phyloP scores from a whole-genome alignment of 2,329 filamentous ascomycete species.

The Ceratocystis cacaofunesta region DNA sequence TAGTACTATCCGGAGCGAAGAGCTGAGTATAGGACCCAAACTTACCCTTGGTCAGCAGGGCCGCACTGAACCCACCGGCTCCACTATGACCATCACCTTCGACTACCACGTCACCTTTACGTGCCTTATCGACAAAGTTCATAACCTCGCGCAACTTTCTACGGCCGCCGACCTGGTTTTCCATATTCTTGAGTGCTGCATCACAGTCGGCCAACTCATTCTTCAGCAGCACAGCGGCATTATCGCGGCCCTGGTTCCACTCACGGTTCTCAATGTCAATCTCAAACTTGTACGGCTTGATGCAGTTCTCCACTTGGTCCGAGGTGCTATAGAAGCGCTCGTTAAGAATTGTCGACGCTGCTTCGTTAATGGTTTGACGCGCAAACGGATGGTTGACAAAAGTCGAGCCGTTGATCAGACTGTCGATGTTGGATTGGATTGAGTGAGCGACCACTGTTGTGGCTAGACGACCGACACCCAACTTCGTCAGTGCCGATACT shows the following conservation, averaged over 20 bases:
- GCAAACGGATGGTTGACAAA: constrained; percentile 87
- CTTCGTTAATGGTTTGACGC: constrained; percentile 80
- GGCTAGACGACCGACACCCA: constrained; percentile 82
- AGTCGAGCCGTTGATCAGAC: constrained; percentile 62
- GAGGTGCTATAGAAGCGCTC: constrained; percentile 94
- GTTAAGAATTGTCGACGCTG: constrained; percentile 76
- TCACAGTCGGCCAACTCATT: constrained; percentile 78
- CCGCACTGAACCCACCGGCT: constrained; percentile 83
- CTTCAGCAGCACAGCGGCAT: constrained; percentile 67
- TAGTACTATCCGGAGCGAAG: constrained; percentile 19
- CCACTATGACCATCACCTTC: constrained; percentile 74
- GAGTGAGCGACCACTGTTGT: constrained; percentile 80
- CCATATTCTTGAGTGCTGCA: constrained; percentile 57
- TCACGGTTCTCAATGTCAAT: constrained; percentile 88
- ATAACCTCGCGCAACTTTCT: constrained; percentile 83
- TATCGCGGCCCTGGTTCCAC: constrained; percentile 74
- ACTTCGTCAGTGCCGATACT: constrained; percentile 75
- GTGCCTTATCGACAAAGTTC: constrained; percentile 75
- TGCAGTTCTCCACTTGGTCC: constrained; percentile 96
- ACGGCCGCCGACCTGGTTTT: constrained; percentile 62
- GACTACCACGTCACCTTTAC: constrained; percentile 69
- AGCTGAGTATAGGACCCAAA: constrained; percentile 13
- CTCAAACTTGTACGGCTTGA: constrained; percentile 97
- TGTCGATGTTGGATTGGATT: constrained; percentile 73
- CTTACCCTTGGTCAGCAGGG: constrained; percentile 67